A percentile compares a stretch with the other conserved stretches of the same genome.
Conservation (phyloP, 2,329 filamentous ascomycete species). For the Fusarium sp. region DNA sequence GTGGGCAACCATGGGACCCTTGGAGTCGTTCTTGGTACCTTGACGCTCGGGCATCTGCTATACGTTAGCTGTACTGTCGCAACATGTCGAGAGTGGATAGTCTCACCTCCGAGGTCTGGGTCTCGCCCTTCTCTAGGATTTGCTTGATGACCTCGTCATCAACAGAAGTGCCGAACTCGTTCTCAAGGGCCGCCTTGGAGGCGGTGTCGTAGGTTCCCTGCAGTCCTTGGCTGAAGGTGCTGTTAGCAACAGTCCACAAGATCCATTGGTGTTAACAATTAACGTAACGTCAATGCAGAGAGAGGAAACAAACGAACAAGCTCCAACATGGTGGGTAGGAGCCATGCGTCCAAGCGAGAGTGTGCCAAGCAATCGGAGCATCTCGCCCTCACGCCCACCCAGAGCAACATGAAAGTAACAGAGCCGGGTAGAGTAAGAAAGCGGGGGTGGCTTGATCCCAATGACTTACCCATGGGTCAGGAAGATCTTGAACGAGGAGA, state of each 20-base stretch:
- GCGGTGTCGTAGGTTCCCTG: conserved; percentile 84
- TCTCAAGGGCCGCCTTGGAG: conserved; percentile 79
- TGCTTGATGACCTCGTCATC: conserved; percentile 85
- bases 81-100: background rate
- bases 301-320: background rate
- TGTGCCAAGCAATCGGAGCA: background rate
- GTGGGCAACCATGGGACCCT: conserved; percentile 57
- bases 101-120: conserved; percentile 71
- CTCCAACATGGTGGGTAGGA: background rate
- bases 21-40: conserved; percentile 66
- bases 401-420: background rate
- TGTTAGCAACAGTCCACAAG: conserved; percentile 24
- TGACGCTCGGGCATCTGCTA: conserved; percentile 64
- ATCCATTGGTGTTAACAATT: background rate
- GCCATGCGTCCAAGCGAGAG: background rate
- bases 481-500: conserved; percentile 91
- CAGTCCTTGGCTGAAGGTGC: conserved; percentile 76
- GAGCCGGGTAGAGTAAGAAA: background rate
- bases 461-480: conserved; percentile 79
- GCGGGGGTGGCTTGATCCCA: conserved; percentile 55
- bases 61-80: conserved; percentile 6
- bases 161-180: conserved; percentile 85
- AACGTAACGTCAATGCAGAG: background rate
- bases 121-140: conserved; percentile 81
- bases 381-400: background rate